phyloP scores from a whole-genome alignment of 257 asterid genomes.

The Apocynum venetum region DNA sequence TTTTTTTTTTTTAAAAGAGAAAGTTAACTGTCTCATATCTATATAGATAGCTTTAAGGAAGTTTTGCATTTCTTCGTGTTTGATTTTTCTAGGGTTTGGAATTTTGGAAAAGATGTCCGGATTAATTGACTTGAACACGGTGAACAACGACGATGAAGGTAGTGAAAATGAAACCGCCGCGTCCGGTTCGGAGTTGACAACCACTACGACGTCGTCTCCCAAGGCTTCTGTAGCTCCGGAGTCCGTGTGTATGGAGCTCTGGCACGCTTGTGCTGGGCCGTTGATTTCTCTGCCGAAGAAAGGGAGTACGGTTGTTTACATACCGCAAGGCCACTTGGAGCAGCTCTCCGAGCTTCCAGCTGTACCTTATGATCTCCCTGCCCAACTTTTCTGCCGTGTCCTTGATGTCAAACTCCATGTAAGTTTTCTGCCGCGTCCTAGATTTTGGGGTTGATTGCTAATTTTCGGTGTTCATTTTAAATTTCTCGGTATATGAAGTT shows the following conservation, averaged over 20 bases:
- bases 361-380: conserved; percentile 51
- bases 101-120: conserved; percentile 44
- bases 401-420: conserved; percentile 90
- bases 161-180: conserved; percentile 26
- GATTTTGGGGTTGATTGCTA: background rate
- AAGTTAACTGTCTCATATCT: background rate
- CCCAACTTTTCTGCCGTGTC: conserved; percentile 90
- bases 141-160: conserved; percentile 47
- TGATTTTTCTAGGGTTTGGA: conserved; percentile 44
- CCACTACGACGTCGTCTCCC: conserved; percentile 21
- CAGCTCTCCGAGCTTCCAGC: conserved; percentile 58
- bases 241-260: conserved; percentile 86
- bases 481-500: background rate
- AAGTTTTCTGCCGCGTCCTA: background rate
- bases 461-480: background rate
- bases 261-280: conserved; percentile 99
- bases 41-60: background rate
- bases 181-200: conserved; percentile 33
- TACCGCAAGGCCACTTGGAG: conserved; percentile 93
- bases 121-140: conserved; percentile 73
- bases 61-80: background rate
- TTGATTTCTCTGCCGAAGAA: conserved; percentile 84
- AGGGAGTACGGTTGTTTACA: conserved; percentile 77
- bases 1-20: background rate
- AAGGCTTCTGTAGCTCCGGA: conserved; percentile 28